Percentiles rank a stretch among this genome's conserved stretches.
Conservation (phyloP, 163 green algal species). For the Scenedesmus sp. region DNA sequence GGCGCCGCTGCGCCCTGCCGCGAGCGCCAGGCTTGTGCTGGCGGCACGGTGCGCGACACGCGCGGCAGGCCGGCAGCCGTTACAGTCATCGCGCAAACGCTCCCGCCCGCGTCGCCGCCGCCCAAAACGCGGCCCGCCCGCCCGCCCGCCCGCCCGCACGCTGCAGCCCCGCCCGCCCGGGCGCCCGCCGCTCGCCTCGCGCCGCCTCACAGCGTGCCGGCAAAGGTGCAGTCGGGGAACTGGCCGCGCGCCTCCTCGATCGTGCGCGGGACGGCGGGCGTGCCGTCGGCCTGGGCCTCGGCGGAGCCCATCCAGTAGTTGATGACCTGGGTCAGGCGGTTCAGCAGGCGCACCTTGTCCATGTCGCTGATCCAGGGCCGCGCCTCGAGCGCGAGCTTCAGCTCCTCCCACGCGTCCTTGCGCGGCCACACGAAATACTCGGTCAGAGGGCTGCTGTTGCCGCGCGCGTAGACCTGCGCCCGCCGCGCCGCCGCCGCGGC, state of each 20-base stretch:
- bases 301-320: constrained; percentile 94
- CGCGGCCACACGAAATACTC: constrained; percentile 97
- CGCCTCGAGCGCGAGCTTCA: constrained; percentile 80
- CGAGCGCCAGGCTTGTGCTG: no score
- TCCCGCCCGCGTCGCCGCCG: no score
- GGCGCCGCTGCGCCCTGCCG: no score
- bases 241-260: constrained; percentile 71
- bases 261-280: constrained; percentile 40
- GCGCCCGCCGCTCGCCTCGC: no score
- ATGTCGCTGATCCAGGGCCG: constrained; percentile 83
- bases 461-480: constrained; percentile 56
- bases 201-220: constrained; percentile 31
- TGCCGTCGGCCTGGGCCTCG: constrained; percentile 53
- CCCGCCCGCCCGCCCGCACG: no score
- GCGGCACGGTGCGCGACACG: no score
- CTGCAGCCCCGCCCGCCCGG: no score
- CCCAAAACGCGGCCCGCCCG: no score
- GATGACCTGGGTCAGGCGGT: constrained; percentile 85
- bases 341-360: constrained; percentile 85
- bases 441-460: constrained; percentile 84
- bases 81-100: no score
- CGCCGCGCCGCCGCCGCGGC: not conserved
- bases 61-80: no score
- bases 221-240: constrained; percentile 84
- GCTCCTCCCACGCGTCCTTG: constrained; percentile 95